These are phyloP conservation scores for Xenosphaeropsis pyriputrescens DNA, from an alignment of 2,329 filamentous ascomycete genomes.

Conservation along the genomic window DNA sequence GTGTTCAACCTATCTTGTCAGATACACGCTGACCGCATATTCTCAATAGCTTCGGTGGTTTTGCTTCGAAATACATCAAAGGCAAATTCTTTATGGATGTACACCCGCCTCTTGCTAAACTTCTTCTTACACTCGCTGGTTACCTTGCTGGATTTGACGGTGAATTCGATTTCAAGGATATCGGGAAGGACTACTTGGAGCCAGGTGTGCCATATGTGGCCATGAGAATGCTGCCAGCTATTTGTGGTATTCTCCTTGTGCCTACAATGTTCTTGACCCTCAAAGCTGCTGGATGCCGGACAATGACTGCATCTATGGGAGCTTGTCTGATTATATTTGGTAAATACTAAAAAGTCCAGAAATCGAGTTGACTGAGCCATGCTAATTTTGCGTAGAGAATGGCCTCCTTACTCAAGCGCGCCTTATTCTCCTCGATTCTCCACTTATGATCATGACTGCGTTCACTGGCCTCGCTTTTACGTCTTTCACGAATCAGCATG, in stretches of 20 bases:
- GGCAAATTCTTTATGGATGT: constrained; percentile 99
- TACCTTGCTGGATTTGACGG: constrained; percentile 93
- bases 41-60: constrained; percentile 72
- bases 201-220: constrained; percentile 91
- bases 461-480: constrained; percentile 82
- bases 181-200: constrained; percentile 96
- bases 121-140: constrained; percentile 88
- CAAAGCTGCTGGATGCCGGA: constrained; percentile 81
- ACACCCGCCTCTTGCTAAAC: constrained; percentile 92
- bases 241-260: constrained; percentile 77
- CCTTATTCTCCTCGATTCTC: constrained; percentile 89
- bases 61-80: constrained; percentile 98
- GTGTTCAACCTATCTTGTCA: not conserved
- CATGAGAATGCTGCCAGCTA: constrained; percentile 86
- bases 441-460: constrained; percentile 83
- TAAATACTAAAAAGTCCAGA: constrained; percentile 30
- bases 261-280: constrained; percentile 91
- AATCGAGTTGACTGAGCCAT: constrained; percentile 1
- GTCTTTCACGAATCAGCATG: constrained; percentile 93
- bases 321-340: constrained; percentile 82
- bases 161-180: constrained; percentile 97
- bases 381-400: constrained; percentile 53
- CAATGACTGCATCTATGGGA: constrained; percentile 70
- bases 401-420: constrained; percentile 90
- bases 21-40: constrained; percentile 5